phyloP scores from a whole-genome alignment of 257 asterid species.

The Vinca minor region DNA sequence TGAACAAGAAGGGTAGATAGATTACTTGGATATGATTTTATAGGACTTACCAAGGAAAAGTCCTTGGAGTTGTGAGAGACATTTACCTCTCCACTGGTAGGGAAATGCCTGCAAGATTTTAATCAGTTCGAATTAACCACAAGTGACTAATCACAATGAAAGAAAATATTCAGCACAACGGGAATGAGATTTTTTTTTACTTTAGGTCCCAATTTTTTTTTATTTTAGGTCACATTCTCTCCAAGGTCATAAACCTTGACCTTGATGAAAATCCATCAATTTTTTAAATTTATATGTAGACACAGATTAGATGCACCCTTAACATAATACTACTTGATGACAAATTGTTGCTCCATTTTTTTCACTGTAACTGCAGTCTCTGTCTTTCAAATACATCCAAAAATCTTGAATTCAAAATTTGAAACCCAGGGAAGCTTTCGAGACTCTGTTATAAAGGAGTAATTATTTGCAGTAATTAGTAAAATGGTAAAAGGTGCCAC shows the following conservation, averaged over 20 bases:
- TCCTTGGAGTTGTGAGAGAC: constrained; percentile 45
- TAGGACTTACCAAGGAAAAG: constrained; percentile 37
- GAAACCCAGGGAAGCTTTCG: background rate
- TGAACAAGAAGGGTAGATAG: background rate
- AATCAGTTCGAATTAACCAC: background rate
- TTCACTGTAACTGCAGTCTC: background rate
- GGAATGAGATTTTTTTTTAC: too few relatives aligned
- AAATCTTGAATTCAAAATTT: background rate
- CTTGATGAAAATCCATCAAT: background rate
- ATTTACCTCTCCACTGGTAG: constrained; percentile 47
- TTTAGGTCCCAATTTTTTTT: background rate
- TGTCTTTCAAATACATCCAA: background rate
- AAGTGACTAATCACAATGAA: background rate
- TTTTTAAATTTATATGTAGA: background rate
- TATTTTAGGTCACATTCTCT: background rate
- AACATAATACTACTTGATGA: background rate
- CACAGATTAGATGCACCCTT: background rate
- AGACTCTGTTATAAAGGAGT: background rate
- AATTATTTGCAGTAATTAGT: background rate
- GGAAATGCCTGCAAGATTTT: constrained; percentile 47
- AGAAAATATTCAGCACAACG: too few relatives aligned
- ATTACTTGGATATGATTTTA: too few relatives aligned
- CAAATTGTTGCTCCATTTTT: background rate
- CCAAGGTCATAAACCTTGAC: too few relatives aligned
- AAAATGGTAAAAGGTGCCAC: background rate